These are phyloP conservation scores for Ceratocystiopsis minuta DNA, from an alignment of 2,329 filamentous ascomycete genomes.

Conservation along the genomic window DNA sequence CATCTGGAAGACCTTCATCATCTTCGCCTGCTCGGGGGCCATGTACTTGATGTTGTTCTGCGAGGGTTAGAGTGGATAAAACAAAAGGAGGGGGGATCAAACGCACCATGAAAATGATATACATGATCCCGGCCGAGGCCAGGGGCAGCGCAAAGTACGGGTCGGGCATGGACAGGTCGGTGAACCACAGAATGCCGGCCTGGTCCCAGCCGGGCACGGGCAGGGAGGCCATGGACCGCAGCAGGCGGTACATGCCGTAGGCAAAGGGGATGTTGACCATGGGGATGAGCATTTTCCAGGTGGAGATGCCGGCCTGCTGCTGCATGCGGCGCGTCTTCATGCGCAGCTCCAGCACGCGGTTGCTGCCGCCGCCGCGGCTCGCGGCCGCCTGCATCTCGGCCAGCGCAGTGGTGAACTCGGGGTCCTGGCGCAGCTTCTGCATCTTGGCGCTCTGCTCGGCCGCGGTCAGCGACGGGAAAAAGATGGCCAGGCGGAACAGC, in stretches of 20 bases:
- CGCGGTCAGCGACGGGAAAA: conserved; percentile 45
- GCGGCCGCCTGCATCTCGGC: conserved; percentile 21
- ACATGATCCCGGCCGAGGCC: conserved; percentile 36
- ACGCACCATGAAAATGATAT: conserved; percentile 39
- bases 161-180: conserved; percentile 57
- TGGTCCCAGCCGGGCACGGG: conserved; percentile 64
- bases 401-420: conserved; percentile 32
- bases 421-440: conserved; percentile 23
- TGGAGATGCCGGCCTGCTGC: conserved; percentile 34
- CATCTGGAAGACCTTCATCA: conserved; percentile 18
- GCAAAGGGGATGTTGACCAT: conserved; percentile 48
- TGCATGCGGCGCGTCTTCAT: conserved; percentile 31
- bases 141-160: conserved; percentile 61
- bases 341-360: conserved; percentile 26
- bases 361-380: conserved; percentile 17
- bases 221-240: conserved; percentile 55
- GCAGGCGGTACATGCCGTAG: conserved; percentile 62
- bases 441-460: conserved; percentile 46
- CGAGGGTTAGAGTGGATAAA: neutral
- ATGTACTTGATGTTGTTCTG: conserved; percentile 17
- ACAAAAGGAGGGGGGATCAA: neutral
- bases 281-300: conserved; percentile 32
- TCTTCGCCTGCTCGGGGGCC: conserved; percentile 16
- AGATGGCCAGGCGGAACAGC: conserved; percentile 42
- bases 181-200: conserved; percentile 61